phyloP scores from a whole-genome alignment of 371 early-diverging fungal species.

The Scutellospora calospora region DNA sequence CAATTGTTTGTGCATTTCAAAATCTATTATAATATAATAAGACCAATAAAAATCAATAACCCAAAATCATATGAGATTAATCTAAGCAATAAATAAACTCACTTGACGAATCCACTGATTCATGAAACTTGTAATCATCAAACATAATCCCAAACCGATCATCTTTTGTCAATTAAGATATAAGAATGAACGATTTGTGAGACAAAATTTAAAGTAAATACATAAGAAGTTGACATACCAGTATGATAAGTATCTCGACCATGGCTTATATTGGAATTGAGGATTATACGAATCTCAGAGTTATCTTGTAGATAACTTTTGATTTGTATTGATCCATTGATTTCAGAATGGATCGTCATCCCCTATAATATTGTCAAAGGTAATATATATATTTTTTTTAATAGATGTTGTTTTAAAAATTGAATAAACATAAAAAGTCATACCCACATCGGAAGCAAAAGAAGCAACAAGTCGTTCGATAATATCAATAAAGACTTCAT shows the following conservation, averaged over 20 bases:
- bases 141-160: slow-evolving; percentile 26
- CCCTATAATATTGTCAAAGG: slow-evolving; percentile 24
- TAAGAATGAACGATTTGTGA: neutral
- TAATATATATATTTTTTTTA: neutral
- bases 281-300: slow-evolving; percentile 21
- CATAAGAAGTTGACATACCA: neutral
- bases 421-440: neutral
- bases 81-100: neutral
- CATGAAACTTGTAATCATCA: slow-evolving; percentile 40
- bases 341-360: slow-evolving; percentile 39
- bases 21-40: slow-evolving; percentile 8
- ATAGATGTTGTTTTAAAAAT: neutral
- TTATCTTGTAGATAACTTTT: slow-evolving; percentile 40
- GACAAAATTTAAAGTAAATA: neutral
- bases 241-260: neutral
- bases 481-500: slow-evolving; percentile 37
- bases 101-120: slow-evolving; percentile 32
- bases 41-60: neutral
- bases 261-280: slow-evolving; percentile 5
- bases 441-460: slow-evolving; percentile 17
- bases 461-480: slow-evolving; percentile 34
- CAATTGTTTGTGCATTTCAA: slow-evolving; percentile 13
- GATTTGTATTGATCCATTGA: slow-evolving; percentile 37
- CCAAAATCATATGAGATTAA: no score
- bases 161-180: neutral